These are phyloP conservation scores for Cryphonectria japonica DNA, from an alignment of 2,329 filamentous ascomycete genomes.

Conservation along the genomic window DNA sequence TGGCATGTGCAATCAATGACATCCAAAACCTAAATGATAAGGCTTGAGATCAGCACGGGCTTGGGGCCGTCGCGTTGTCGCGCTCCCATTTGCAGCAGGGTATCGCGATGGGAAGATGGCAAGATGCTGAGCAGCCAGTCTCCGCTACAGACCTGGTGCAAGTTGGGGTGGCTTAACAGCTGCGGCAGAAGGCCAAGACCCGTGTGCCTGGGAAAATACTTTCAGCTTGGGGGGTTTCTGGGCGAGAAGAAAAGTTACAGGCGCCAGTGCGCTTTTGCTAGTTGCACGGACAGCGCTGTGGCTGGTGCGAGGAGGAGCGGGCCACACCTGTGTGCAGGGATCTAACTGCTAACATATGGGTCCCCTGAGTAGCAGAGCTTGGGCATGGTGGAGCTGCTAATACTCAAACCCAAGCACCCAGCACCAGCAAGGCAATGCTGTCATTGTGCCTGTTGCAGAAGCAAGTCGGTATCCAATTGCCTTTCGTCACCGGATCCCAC, in stretches of 20 bases:
- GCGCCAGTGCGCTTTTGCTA: not conserved
- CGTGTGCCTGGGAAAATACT: conserved; percentile 11
- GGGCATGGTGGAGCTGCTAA: not conserved
- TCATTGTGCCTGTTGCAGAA: conserved; percentile 19
- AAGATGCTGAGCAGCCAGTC: conserved; percentile 14
- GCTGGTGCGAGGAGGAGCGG: not conserved
- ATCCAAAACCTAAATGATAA: conserved; percentile 18
- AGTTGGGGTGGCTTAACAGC: conserved; percentile 1
- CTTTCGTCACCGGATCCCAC: conserved; percentile 31
- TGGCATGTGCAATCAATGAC: conserved; percentile 1
- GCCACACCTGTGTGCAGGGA: not conserved
- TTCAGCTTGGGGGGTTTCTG: not conserved
- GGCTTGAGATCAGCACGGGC: conserved; percentile 17
- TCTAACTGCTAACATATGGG: not conserved
- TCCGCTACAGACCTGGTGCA: not conserved
- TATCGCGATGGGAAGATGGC: conserved; percentile 23
- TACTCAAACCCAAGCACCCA: not conserved
- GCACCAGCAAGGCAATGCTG: conserved; percentile 18
- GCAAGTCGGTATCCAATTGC: conserved; percentile 3
- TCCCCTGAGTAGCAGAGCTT: conserved; percentile 5
- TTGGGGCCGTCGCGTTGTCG: conserved; percentile 24
- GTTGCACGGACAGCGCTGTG: conserved; percentile 4
- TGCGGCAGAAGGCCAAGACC: not conserved
- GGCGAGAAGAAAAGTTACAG: not conserved
- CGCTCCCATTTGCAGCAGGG: conserved; percentile 7